Percentiles rank a stretch among this genome's conserved stretches.
These are phyloP conservation scores for Citrullus colocynthis DNA, from an alignment of 306 rosid genomes.

Conservation along the genomic window DNA sequence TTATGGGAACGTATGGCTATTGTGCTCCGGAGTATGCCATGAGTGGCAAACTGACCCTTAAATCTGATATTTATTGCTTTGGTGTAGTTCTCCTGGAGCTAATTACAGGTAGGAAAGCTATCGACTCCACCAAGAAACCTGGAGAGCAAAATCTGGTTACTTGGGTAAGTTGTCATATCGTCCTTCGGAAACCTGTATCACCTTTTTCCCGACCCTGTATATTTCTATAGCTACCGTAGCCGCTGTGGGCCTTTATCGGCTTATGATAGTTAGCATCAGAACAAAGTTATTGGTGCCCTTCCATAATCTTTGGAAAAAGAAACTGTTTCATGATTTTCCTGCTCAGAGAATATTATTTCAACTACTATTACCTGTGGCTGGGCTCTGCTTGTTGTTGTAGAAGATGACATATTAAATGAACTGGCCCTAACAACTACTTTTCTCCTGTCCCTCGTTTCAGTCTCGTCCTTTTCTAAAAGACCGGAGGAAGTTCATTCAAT, in stretches of 20 bases:
- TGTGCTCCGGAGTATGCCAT: slow-evolving; percentile 99
- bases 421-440: background rate
- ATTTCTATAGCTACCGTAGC: background rate
- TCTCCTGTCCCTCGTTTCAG: slow-evolving; percentile 11
- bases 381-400: background rate
- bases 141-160: slow-evolving; percentile 86
- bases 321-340: background rate
- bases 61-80: slow-evolving; percentile 91
- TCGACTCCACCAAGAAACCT: slow-evolving; percentile 39
- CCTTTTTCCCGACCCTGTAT: background rate
- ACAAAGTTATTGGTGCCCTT: background rate
- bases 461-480: slow-evolving; percentile 52
- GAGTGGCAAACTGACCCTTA: slow-evolving; percentile 91
- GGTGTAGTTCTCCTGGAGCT: slow-evolving; percentile 95
- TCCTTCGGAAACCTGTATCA: slow-evolving; percentile 19
- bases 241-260: background rate
- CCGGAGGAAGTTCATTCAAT: slow-evolving; percentile 33
- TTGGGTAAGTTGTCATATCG: slow-evolving; percentile 53
- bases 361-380: background rate
- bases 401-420: background rate
- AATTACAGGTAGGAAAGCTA: slow-evolving; percentile 85
- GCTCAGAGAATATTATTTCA: background rate
- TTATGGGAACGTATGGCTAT: slow-evolving; percentile 69
- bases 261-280: background rate
- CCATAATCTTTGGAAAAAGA: background rate